phyloP scores from a whole-genome alignment of 2,329 filamentous ascomycete genomes.

The Rhinocladiella similis region DNA sequence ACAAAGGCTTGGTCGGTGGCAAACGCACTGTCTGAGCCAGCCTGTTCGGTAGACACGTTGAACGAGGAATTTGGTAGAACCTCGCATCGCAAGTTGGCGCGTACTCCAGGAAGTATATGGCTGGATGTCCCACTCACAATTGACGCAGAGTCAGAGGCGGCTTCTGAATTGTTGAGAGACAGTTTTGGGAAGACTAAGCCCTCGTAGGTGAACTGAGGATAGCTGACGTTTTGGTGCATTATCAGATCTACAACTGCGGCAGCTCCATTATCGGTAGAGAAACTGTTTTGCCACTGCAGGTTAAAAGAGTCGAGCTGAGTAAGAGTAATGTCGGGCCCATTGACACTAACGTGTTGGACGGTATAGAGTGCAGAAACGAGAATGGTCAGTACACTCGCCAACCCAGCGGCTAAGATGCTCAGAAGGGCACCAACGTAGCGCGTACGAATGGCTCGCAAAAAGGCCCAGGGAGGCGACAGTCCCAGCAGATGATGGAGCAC shows the following conservation, averaged over 20 bases:
- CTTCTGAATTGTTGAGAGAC: slow-evolving; percentile 17
- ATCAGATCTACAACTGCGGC: slow-evolving; percentile 25
- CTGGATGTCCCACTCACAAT: slow-evolving; percentile 15
- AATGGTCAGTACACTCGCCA: slow-evolving; percentile 30
- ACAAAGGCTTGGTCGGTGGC: slow-evolving; percentile 24
- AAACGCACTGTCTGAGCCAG: slow-evolving; percentile 17
- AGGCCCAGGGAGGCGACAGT: slow-evolving; percentile 21
- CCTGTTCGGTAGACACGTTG: slow-evolving; percentile 17
- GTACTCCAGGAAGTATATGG: slow-evolving; percentile 17
- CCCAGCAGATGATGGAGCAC: slow-evolving; percentile 27
- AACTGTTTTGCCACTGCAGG: slow-evolving; percentile 26
- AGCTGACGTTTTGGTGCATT: slow-evolving; percentile 25
- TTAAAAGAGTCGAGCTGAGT: slow-evolving; percentile 33
- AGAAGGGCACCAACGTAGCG: slow-evolving; percentile 28
- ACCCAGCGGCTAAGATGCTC: slow-evolving; percentile 27
- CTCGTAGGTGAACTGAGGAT: slow-evolving; percentile 26
- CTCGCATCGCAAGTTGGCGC: slow-evolving; percentile 25
- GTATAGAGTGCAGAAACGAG: slow-evolving; percentile 36
- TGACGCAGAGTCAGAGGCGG: slow-evolving; percentile 10
- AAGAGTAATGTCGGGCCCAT: slow-evolving; percentile 28
- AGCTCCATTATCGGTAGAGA: slow-evolving; percentile 25
- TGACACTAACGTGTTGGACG: slow-evolving; percentile 27
- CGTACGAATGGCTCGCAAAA: slow-evolving; percentile 20
- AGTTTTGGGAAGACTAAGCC: slow-evolving; percentile 27
- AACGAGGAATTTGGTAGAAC: slow-evolving; percentile 12